Conservation (phyloP, 1,139 yeast genomes). For the Martiniozyma asiatica region DNA sequence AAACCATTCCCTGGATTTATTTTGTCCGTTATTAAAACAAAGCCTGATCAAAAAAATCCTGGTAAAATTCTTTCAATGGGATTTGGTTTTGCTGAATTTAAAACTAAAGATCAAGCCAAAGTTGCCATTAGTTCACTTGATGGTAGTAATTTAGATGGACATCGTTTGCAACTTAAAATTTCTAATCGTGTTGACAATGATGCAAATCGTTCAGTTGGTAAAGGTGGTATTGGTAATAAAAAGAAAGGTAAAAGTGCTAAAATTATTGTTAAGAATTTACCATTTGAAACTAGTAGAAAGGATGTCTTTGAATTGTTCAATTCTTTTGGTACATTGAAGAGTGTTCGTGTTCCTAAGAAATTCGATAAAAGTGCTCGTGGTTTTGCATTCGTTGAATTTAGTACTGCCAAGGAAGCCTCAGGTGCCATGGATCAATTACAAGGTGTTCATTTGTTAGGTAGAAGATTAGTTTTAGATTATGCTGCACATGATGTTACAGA, state of each 20-base stretch:
- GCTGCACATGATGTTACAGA: conserved; percentile 75
- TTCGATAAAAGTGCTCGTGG: conserved; percentile 94
- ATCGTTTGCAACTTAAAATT: conserved; percentile 74
- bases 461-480: conserved; percentile 89
- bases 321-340: conserved; percentile 85
- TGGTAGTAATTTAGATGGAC: conserved; percentile 78
- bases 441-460: conserved; percentile 94
- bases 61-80: conserved; percentile 81
- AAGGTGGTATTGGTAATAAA: too few relatives aligned
- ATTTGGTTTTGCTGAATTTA: conserved; percentile 90
- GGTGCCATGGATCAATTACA: conserved; percentile 88
- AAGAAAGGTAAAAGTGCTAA: conserved; percentile 47
- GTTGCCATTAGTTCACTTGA: conserved; percentile 66
- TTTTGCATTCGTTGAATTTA: conserved; percentile 92
- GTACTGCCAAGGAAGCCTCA: conserved; percentile 84
- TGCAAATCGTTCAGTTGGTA: conserved; percentile 21
- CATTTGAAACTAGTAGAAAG: conserved; percentile 89
- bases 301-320: conserved; percentile 86
- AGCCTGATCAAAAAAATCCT: conserved; percentile 78
- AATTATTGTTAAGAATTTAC: conserved; percentile 89
- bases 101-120: conserved; percentile 63
- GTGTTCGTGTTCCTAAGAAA: conserved; percentile 93
- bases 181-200: conserved; percentile 57
- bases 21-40: conserved; percentile 73
- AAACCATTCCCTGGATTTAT: conserved; percentile 67